A percentile compares a stretch with the other conserved stretches of the same genome.
phyloP scores from a whole-genome alignment of 495 filamentous ascomycete genomes.

The Xylona heveae region DNA sequence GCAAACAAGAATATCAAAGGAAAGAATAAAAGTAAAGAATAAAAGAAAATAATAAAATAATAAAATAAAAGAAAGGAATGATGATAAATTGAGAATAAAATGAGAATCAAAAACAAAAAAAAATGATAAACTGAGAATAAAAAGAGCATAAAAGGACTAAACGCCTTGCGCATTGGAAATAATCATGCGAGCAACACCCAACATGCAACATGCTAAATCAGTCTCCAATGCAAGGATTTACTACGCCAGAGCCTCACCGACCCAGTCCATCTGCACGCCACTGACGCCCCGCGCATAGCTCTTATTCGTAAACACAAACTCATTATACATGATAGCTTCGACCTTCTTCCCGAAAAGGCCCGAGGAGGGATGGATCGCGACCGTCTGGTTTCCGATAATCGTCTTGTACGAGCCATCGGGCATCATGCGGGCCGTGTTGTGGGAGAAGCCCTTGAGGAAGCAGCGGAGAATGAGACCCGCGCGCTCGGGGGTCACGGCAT shows the following conservation, averaged over 20 bases:
- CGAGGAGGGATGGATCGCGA: slow-evolving; percentile 78
- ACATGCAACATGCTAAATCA: too few relatives aligned
- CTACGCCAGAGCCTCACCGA: slow-evolving; percentile 48
- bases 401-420: slow-evolving; percentile 78
- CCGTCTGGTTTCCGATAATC: slow-evolving; percentile 58
- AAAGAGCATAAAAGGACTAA: too few relatives aligned
- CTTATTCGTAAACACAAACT: slow-evolving; percentile 85
- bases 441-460: slow-evolving; percentile 61
- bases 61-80: too few relatives aligned
- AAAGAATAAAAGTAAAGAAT: too few relatives aligned
- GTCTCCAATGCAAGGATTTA: too few relatives aligned
- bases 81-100: too few relatives aligned
- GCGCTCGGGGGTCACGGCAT: slow-evolving; percentile 19
- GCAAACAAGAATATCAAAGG: too few relatives aligned
- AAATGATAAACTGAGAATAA: too few relatives aligned
- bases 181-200: too few relatives aligned
- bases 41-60: too few relatives aligned
- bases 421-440: slow-evolving; percentile 63
- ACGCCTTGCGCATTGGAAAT: too few relatives aligned
- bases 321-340: slow-evolving; percentile 89
- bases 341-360: slow-evolving; percentile 68
- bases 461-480: slow-evolving; percentile 45
- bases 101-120: too few relatives aligned
- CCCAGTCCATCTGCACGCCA: slow-evolving; percentile 72
- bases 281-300: slow-evolving; percentile 83